Conservation (phyloP, 2,329 filamentous ascomycete species). For the Aspergillus clavatus region DNA sequence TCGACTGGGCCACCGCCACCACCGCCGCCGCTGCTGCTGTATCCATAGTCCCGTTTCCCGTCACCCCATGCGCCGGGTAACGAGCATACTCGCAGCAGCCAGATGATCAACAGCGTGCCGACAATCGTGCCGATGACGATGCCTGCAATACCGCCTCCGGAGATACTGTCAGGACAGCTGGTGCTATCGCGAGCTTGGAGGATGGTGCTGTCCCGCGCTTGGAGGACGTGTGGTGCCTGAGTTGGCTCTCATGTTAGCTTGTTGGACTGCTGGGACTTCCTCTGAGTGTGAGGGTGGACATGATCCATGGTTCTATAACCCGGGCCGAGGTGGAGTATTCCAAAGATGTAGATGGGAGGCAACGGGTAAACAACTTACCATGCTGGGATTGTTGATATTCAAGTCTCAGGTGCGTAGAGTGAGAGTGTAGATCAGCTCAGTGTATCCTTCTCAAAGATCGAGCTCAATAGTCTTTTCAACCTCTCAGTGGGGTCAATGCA, state of each 20-base stretch:
- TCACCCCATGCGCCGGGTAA: constrained; percentile 20
- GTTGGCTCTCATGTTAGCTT: no score
- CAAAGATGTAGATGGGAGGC: neutral
- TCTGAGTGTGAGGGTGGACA: neutral
- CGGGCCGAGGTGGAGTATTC: constrained; percentile 4
- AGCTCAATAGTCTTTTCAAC: no score
- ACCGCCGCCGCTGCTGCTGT: constrained; percentile 12
- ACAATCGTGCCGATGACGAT: constrained; percentile 39
- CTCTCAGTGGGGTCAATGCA: no score
- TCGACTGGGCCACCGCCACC: no score
- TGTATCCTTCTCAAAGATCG: neutral
- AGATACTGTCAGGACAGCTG: constrained; percentile 28
- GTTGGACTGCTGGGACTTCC: no score
- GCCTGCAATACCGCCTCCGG: constrained; percentile 35
- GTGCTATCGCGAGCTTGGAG: constrained; percentile 17
- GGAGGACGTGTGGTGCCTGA: no score
- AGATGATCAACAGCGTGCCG: constrained; percentile 33
- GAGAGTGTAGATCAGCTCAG: neutral
- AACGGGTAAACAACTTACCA: neutral
- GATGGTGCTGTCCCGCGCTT: no score
- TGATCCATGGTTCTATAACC: constrained; percentile 1
- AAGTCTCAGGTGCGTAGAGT: neutral
- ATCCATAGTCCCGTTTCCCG: constrained; percentile 22
- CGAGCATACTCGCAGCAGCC: constrained; percentile 31
- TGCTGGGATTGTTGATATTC: neutral